Evolutionary conservation across 2,329 filamentous ascomycete species (phyloP), one percentile per base, ranked within the genome.

Genomic region (Diplodia mutila): DNA sequence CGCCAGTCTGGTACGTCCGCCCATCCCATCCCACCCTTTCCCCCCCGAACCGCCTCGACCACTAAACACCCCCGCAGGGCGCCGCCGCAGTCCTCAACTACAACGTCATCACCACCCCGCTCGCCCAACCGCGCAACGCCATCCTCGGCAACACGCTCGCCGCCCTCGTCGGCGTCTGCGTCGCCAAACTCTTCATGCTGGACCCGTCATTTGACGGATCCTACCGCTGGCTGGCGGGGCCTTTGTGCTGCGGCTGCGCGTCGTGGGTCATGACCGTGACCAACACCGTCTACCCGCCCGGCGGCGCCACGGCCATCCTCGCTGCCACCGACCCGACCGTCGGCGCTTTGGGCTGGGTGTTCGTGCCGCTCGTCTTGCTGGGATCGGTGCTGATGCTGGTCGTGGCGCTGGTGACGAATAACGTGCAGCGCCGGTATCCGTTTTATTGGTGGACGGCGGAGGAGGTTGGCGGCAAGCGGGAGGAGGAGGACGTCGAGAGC

Each of bases 261-360:
- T 81, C 79, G 7, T 74, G 79, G 27, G 77, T 80, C 16, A 85
- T 84, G 83, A 75, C 80, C 7, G 69, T 82, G 39, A 84, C 82
- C 4, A 80, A 80, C 54, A 84, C 81, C 1, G 78, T 83, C 1
- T 82, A 84, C 70, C 83, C 83, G n/a, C 83, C 83, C 8, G 83
- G 82, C 21, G 83, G 83, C 25, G 83, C 83, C 0, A 83, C 81
- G 11, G 82, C 83, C 2, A 77, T 84, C 1, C 72, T 85, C 27
- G 82, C 82, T 0, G 78, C 78, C 6, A 80, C 79, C 4, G 74
- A 80, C 3, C 72, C 78, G 2, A 71, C 74, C 2, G 76, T 83
- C 29, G 80, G 77, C 16, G 75, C 72, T 0, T 77, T 84, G 76
- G 81, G 82, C 2, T 85, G 82, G 82, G 76, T 75, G 46, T 84